Base-by-base conservation (phyloP, 495 filamentous ascomycete genomes). In the Tuber melanosporum region DNA sequence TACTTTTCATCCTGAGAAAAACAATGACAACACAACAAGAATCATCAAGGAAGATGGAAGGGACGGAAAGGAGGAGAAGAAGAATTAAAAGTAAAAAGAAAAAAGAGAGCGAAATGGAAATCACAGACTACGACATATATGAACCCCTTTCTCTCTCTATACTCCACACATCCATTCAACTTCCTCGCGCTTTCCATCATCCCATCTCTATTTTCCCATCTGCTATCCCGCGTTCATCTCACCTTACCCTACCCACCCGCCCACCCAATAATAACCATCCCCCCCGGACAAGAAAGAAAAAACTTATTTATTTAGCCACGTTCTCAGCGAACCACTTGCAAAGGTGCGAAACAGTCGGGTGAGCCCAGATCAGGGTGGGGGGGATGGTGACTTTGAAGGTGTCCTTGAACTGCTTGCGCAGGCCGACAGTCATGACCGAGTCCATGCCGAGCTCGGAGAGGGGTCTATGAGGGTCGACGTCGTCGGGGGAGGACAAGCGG, bases 401-500 rank as follows among this genome's bases (percentile, higher is more conserved):
- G 72, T 81, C 77, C 83, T 86, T 85, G 71, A 87, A 74, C 79
- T 87, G 74, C 36, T 70, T 80, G 42, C 86, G 77, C 72, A 87
- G 77, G 22, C 71, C 75, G 22, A 86, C 84, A 1, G 83, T 87
- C 86, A 87, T 87, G 49, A 87, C 86, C 22, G 79, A 83, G 78
- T 87, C 86, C 10, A 87, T 76, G 0, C 86, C 86, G 42, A 87
- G 62, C 74, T 87, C 86, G 7, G 80, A 72, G 36, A 87, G 76
- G 1, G 85, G 82, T 0, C 79, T 81, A 52, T 77, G 79, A 0
- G 82, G 20, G 76, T 87, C 86, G 14, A 87, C 82, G 17, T 86
- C 86, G 10, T 77, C 79, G 39, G 74, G n/a, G 57, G 57, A 66
- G 26, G 57, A 66, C 26, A 66, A 17, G n/a, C 57, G 57, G n/a